A percentile compares a stretch with the other conserved stretches of the same genome.
Evolutionary conservation across 148 eudicot species (phyloP).

Genomic region (Nepenthes mirabilis): DNA sequence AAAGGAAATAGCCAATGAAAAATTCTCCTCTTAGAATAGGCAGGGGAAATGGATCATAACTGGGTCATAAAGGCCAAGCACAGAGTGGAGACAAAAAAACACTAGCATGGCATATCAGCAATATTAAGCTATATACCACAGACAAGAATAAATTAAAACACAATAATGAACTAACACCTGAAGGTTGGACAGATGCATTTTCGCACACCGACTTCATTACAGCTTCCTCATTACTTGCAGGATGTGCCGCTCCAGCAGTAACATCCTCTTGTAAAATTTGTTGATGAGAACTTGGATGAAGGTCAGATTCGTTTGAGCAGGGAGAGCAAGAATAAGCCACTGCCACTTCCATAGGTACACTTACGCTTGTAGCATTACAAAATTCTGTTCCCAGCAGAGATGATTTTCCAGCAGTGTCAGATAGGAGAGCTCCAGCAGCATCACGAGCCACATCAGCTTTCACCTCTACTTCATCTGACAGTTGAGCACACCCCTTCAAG

Average conservation of each 20-base stretch:
- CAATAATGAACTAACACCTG: background rate
- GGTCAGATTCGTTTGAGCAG: slow-evolving; percentile 13
- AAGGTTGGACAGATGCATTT: background rate
- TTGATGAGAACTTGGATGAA: slow-evolving; percentile 8
- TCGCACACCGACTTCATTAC: background rate
- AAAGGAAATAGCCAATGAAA: too few species aligned
- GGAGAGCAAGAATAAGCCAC: background rate
- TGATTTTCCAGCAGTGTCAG: background rate
- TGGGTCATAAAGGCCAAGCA: too few species aligned
- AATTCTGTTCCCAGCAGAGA: too few species aligned
- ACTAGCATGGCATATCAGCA: too few species aligned
- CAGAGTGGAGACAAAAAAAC: background rate
- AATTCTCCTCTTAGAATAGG: too few species aligned
- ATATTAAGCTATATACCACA: background rate
- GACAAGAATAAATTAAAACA: background rate
- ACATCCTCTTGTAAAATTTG: slow-evolving; percentile 11
- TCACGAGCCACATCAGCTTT: background rate
- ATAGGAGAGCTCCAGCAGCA: background rate
- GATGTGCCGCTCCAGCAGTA: slow-evolving; percentile 10
- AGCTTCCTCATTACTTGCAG: background rate
- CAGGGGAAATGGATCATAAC: too few species aligned
- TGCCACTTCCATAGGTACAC: too few species aligned
- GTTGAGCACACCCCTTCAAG: background rate
- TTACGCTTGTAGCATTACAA: too few species aligned
- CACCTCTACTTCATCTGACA: background rate